Evolutionary conservation across 2,329 filamentous ascomycete genomes (phyloP), one percentile per base, ranked within the genome.

Genomic region (Thyridium curvatum): DNA sequence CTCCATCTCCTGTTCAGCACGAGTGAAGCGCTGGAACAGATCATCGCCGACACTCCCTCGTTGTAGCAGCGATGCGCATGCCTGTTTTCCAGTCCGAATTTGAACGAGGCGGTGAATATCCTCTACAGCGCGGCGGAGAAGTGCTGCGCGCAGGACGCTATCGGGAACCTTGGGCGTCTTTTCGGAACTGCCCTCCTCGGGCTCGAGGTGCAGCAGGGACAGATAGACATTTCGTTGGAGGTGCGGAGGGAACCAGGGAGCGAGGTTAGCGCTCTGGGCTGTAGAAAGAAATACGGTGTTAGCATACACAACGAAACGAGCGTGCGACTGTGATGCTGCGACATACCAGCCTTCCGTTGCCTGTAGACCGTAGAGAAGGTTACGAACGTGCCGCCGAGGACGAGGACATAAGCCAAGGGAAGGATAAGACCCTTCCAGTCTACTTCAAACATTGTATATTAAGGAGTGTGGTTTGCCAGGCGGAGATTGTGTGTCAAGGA

Each of bases 1-100:
- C 66, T 98, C 90, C 72, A 97, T 94, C 66, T 98, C 93, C 69
- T 94, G 90, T 75, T 98, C 93, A 1, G 91, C 93, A 37, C 88
- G 77, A 64, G 82, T 66, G 62, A 97, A 95, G 30, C 91, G 76
- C 69, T 96, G 87, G 85, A 89, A 95, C 50, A 98, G 65, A 61
- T 98, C 93, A 59, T 98, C 93, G 12, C 93, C 91, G 2, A 98
- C 89, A 55, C 88, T 94, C 35, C 93, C 93, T 46, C 88, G 76
- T 64, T 94, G 88, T 52, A 97, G 65, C 49, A 98, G 68, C 17
- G 82, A 77, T 56, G 84, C 83, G 55, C 94, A 79, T 8, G 93
- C 88, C 53, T 86, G 85, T 70, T 97, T 98, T 51, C 88, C 84
- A 41, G 78, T 84, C 55, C 91, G 80, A 55, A 98, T 79, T 59